Percentiles rank a stretch among this genome's conserved stretches.
These are phyloP conservation scores for Elsinoe fawcettii DNA, from an alignment of 2,329 filamentous ascomycete species.

Conservation along the genomic window DNA sequence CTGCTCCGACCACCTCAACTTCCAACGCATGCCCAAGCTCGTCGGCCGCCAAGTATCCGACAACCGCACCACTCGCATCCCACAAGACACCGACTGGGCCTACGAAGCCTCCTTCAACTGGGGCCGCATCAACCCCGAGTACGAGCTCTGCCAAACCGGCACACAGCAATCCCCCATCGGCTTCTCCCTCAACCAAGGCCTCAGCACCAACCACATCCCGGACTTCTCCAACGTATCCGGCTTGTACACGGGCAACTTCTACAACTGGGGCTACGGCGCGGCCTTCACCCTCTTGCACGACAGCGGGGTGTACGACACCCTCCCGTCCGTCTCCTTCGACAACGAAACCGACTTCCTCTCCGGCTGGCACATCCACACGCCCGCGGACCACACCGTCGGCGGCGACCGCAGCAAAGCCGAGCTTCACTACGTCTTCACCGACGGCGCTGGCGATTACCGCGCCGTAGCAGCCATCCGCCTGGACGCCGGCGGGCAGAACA, in stretches of 20 bases:
- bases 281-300: constrained; percentile 35
- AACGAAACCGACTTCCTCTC: constrained; percentile 42
- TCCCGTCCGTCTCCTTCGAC: constrained; percentile 40
- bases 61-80: constrained; percentile 10
- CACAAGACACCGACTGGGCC: constrained; percentile 22
- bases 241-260: constrained; percentile 22
- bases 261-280: constrained; percentile 41
- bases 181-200: constrained; percentile 30
- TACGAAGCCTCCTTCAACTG: constrained; percentile 36
- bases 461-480: constrained; percentile 43
- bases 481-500: constrained; percentile 35
- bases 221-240: constrained; percentile 27
- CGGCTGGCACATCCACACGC: constrained; percentile 47
- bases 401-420: constrained; percentile 40
- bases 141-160: constrained; percentile 42
- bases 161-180: constrained; percentile 46
- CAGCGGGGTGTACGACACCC: constrained; percentile 29
- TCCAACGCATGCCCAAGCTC: neutral
- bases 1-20: constrained; percentile 15
- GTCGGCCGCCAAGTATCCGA: constrained; percentile 4
- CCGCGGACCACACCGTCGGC: constrained; percentile 43
- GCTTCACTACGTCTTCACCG: constrained; percentile 44
- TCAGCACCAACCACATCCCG: constrained; percentile 25
- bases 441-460: constrained; percentile 34
- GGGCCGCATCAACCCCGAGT: constrained; percentile 33